These are phyloP conservation scores for Penicillium glabrum DNA, from an alignment of 2,329 filamentous ascomycete genomes.

Conservation along the genomic window DNA sequence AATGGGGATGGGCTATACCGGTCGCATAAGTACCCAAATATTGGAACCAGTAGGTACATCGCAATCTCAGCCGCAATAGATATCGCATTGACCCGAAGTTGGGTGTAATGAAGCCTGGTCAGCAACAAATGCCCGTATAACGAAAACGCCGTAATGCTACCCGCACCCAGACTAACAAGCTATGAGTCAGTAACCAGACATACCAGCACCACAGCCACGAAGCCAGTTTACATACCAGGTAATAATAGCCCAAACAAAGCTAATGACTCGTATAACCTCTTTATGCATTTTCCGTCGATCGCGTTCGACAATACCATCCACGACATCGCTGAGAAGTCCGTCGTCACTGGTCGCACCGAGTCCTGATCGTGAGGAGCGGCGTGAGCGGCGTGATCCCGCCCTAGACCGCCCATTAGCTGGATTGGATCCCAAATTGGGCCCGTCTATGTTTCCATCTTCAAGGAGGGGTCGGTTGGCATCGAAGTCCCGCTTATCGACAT, in stretches of 20 bases:
- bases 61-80: conserved; percentile 83
- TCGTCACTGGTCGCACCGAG: conserved; percentile 27
- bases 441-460: conserved; percentile 17
- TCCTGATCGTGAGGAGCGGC: conserved; percentile 16
- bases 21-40: conserved; percentile 90
- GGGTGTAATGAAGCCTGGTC: conserved; percentile 79
- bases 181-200: conserved; percentile 5
- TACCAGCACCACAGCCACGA: background rate
- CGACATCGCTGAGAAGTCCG: conserved; percentile 60
- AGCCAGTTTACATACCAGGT: conserved; percentile 48
- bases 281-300: conserved; percentile 56
- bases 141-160: conserved; percentile 89
- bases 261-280: conserved; percentile 54
- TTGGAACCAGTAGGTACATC: conserved; percentile 86
- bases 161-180: conserved; percentile 67
- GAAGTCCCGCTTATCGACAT: conserved; percentile 48
- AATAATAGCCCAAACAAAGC: conserved; percentile 61
- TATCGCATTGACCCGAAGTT: conserved; percentile 88
- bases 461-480: conserved; percentile 42
- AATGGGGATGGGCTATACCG: conserved; percentile 77
- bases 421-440: conserved; percentile 13
- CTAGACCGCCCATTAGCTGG: conserved; percentile 26
- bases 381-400: conserved; percentile 20
- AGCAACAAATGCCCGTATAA: conserved; percentile 92
- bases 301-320: conserved; percentile 59